phyloP scores from a whole-genome alignment of 2,329 filamentous ascomycete genomes.

The Cordyceps pruinosa region DNA sequence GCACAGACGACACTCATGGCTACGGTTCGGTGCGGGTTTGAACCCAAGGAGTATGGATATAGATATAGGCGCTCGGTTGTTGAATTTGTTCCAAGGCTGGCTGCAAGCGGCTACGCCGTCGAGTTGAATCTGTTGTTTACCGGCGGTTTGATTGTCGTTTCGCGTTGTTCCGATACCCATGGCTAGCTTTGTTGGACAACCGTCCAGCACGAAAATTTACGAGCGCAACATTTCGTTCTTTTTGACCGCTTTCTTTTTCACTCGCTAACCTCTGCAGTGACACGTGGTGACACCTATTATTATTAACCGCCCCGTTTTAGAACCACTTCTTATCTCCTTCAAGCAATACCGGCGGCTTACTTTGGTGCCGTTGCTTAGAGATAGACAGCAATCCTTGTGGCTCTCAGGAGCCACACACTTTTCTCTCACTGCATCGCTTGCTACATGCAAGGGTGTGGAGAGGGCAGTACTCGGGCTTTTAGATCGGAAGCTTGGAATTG shows the following conservation, averaged over 20 bases:
- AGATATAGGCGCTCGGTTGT: constrained; percentile 2
- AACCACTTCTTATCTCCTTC: neutral
- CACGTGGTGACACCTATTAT: constrained; percentile 10
- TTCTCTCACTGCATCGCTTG: constrained; percentile 42
- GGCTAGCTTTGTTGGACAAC: constrained; percentile 9
- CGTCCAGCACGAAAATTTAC: constrained; percentile 5
- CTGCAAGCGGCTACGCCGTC: neutral
- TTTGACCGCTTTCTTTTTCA: neutral
- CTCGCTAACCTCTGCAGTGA: constrained; percentile 28
- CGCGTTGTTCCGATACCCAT: constrained; percentile 8
- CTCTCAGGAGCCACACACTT: constrained; percentile 33
- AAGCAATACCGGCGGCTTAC: neutral
- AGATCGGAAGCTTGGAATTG: neutral
- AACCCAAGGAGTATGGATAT: neutral
- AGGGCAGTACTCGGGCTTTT: constrained; percentile 25
- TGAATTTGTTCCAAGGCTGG: neutral
- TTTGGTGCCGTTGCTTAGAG: neutral
- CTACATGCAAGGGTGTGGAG: constrained; percentile 43
- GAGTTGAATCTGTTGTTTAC: neutral
- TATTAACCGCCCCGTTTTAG: constrained; percentile 1
- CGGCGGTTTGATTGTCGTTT: neutral
- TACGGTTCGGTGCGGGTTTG: neutral
- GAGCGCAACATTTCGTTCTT: neutral
- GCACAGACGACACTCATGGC: neutral
- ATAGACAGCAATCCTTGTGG: neutral